Evolutionary conservation across 1,284 basidiomycete genomes (phyloP).

Genomic region (Sanguinoderma infundibulare): DNA sequence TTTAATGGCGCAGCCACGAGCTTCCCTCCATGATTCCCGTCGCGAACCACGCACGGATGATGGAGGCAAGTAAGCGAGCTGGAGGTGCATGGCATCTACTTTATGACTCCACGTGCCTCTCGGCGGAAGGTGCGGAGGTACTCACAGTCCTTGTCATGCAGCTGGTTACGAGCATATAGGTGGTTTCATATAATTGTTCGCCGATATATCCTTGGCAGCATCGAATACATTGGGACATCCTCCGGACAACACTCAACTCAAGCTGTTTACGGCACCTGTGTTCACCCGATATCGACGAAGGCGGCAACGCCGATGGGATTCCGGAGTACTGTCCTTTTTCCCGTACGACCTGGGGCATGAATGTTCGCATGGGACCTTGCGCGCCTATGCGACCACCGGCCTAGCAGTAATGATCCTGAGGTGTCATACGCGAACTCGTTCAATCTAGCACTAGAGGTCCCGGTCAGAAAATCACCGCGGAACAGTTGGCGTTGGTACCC

Average conservation of each 20-base stretch:
- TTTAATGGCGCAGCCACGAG: neutral
- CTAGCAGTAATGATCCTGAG: no score
- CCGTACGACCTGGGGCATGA: no score
- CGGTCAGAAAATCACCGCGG: neutral
- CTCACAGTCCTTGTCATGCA: neutral
- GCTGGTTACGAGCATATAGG: neutral
- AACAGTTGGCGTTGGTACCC: neutral
- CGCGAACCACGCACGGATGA: neutral
- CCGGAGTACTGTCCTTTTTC: no score
- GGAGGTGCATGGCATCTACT: neutral
- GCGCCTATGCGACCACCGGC: no score
- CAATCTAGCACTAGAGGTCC: neutral
- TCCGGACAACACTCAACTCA: neutral
- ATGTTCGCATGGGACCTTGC: no score
- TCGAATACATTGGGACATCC: neutral
- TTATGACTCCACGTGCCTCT: neutral
- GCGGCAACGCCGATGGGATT: neutral
- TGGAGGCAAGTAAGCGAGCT: constrained; percentile 2
- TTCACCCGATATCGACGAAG: neutral
- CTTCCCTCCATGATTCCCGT: neutral
- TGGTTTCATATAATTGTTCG: neutral
- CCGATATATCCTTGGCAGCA: neutral
- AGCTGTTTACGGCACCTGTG: neutral
- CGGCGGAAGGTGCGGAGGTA: neutral
- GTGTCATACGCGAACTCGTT: neutral